A percentile compares a stretch with the other conserved stretches of the same genome.
Evolutionary conservation across 108 stramenopile species (phyloP).

Genomic region (Nitzschia putrida): DNA sequence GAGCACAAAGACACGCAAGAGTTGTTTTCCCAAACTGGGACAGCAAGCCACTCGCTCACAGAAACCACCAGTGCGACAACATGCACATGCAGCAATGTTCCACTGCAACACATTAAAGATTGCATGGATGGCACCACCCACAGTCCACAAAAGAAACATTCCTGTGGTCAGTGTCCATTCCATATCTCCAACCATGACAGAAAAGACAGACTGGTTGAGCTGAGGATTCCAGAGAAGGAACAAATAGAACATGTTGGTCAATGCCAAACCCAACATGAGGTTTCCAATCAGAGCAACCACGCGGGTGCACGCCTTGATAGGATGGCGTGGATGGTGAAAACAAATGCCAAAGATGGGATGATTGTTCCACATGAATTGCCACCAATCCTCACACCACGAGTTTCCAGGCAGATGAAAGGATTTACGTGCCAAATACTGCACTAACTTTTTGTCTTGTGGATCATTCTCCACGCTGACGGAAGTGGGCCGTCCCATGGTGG

Average conservation of each 20-base stretch:
- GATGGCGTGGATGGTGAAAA: constrained; percentile 69
- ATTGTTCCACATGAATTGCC: constrained; percentile 72
- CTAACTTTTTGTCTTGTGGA: constrained; percentile 15
- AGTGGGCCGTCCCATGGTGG: background rate
- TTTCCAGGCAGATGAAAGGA: constrained; percentile 69
- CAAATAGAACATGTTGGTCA: constrained; percentile 74
- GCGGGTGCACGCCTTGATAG: constrained; percentile 57
- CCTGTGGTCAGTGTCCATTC: constrained; percentile 37
- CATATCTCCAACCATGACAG: constrained; percentile 9
- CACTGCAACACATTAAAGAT: constrained; percentile 69
- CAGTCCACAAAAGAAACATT: constrained; percentile 73
- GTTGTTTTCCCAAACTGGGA: constrained; percentile 44
- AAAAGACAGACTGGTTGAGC: constrained; percentile 26
- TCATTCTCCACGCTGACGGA: background rate
- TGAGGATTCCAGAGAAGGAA: constrained; percentile 47
- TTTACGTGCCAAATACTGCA: constrained; percentile 47
- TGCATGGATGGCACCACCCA: constrained; percentile 70
- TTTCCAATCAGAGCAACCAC: constrained; percentile 68
- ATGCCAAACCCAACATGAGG: constrained; percentile 71
- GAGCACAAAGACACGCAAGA: constrained; percentile 52
- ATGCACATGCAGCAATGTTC: constrained; percentile 77
- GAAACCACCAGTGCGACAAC: constrained; percentile 45
- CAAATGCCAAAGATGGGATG: constrained; percentile 85
- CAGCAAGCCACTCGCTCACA: constrained; percentile 36
- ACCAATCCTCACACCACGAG: constrained; percentile 67